Percentiles rank a stretch among this genome's conserved stretches.
phyloP scores from a whole-genome alignment of 306 rosid genomes.

The Fragaria iinumae region DNA sequence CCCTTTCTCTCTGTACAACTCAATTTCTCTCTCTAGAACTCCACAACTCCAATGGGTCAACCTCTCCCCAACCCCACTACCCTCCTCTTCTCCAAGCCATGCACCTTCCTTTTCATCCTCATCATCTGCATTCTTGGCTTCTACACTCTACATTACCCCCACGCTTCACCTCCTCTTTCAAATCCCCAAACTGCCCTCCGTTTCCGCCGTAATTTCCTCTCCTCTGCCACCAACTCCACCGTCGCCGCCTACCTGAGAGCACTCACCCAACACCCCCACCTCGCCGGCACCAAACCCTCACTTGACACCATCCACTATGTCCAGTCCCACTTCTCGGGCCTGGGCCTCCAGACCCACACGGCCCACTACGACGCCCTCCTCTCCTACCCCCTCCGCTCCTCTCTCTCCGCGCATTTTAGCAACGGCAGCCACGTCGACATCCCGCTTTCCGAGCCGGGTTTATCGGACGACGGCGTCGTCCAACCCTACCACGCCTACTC shows the following conservation, averaged over 20 bases:
- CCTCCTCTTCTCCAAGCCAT: slow-evolving; percentile 38
- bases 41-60: slow-evolving; percentile 43
- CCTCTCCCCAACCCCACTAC: slow-evolving; percentile 30
- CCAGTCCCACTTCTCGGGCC: slow-evolving; percentile 44
- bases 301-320: slow-evolving; percentile 41
- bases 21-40: neutral
- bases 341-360: slow-evolving; percentile 49
- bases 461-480: slow-evolving; percentile 33
- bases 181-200: slow-evolving; percentile 22
- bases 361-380: slow-evolving; percentile 53
- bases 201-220: slow-evolving; percentile 52
- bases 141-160: slow-evolving; percentile 50
- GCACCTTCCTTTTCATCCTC: slow-evolving; percentile 29
- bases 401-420: slow-evolving; percentile 51
- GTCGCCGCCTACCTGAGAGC: slow-evolving; percentile 66
- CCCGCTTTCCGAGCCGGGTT: slow-evolving; percentile 35
- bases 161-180: slow-evolving; percentile 20
- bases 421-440: slow-evolving; percentile 38
- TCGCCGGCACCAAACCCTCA: slow-evolving; percentile 78
- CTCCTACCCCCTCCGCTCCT: slow-evolving; percentile 68
- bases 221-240: slow-evolving; percentile 62
- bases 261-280: slow-evolving; percentile 84
- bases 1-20: neutral
- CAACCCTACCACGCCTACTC: slow-evolving; percentile 87
- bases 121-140: slow-evolving; percentile 60